Evolutionary conservation across 805 yeast genomes (phyloP), one percentile per base, ranked within the genome.

Genomic region (Zygosaccharomyces bisporus): DNA sequence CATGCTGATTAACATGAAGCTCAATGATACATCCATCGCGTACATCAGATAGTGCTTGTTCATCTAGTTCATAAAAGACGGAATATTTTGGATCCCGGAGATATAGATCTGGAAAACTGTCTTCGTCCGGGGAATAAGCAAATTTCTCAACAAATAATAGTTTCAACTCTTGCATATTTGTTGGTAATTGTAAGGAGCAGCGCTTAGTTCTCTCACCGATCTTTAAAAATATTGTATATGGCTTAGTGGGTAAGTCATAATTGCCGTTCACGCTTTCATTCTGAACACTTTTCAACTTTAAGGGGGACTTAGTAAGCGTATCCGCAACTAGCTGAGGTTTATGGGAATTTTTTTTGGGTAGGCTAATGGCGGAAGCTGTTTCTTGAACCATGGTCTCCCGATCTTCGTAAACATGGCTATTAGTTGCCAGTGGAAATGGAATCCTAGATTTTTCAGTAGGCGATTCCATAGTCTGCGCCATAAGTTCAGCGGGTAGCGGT

Each of bases 61-160:
- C 90, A 49, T 90, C 97, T 17, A 91, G 65, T 60, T 91, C 96
- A 58, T 86, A 93, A 1, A 83, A 73, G 1, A 89, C 73, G 0
- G 76, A 76, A 24, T 75, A 70, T 2, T 66, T 61, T 0, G 76
- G 73, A 47, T 86, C 95, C 48, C 75, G 80, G 4, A 89, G 72
- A 54, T 85, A 84, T 20, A 93, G 76, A 9, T 82, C 85, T 0
- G 98, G 97, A 52, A 88, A 87, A 1, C 77, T 65, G 9, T 79
- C 75, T 0, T 77, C 63, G 0, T 84, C 83, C 0, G 95, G 93
- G 0, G 91, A 76, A 60, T 83, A 88, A 2, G 91, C 87, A 67
- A 89, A 90, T 54, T 80, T 86, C 56, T 91, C 96, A 4, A 90
- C 86, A 58, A 91, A 91, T 18, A 86, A 67, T 1, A 88, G 71